Percentiles rank a stretch among this genome's conserved stretches.
phyloP scores from a whole-genome alignment of 192 early-diverging fungal genomes.

The Backusella circina region DNA sequence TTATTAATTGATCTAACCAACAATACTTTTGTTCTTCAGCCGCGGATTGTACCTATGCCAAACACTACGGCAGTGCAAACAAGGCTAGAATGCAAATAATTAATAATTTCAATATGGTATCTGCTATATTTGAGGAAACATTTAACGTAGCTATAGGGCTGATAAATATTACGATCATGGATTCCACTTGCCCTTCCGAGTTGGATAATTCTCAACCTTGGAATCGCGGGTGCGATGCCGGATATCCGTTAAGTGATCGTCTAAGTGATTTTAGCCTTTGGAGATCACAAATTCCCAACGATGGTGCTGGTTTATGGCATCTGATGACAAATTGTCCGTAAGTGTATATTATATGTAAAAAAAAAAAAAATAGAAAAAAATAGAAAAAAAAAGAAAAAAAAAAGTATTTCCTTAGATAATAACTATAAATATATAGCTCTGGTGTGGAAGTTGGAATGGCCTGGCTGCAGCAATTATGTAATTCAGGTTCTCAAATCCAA shows the following conservation, averaged over 20 bases:
- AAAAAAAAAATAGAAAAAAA: background rate
- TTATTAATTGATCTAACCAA: background rate
- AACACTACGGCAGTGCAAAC: slow-evolving; percentile 49
- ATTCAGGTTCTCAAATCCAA: slow-evolving; percentile 46
- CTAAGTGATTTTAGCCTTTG: slow-evolving; percentile 87
- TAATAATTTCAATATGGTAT: slow-evolving; percentile 79
- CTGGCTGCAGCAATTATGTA: slow-evolving; percentile 81
- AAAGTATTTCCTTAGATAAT: background rate
- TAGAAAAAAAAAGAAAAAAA: too few relatives aligned
- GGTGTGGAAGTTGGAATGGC: slow-evolving; percentile 85
- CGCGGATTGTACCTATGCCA: slow-evolving; percentile 72
- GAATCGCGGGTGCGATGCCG: slow-evolving; percentile 73
- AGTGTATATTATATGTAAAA: slow-evolving; percentile 18
- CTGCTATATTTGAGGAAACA: slow-evolving; percentile 76
- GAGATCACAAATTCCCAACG: slow-evolving; percentile 66
- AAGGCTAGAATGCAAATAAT: slow-evolving; percentile 69
- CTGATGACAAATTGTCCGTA: slow-evolving; percentile 81
- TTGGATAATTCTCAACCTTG: slow-evolving; percentile 45
- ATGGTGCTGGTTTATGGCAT: slow-evolving; percentile 88
- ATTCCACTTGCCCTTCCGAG: slow-evolving; percentile 52
- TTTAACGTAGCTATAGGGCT: slow-evolving; percentile 86
- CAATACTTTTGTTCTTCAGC: slow-evolving; percentile 27
- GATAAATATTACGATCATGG: slow-evolving; percentile 70
- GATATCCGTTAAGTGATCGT: slow-evolving; percentile 69
- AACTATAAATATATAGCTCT: slow-evolving; percentile 35